These are phyloP conservation scores for Akanthomyces dipterigenus DNA, from an alignment of 2,329 filamentous ascomycete genomes.

Conservation along the genomic window DNA sequence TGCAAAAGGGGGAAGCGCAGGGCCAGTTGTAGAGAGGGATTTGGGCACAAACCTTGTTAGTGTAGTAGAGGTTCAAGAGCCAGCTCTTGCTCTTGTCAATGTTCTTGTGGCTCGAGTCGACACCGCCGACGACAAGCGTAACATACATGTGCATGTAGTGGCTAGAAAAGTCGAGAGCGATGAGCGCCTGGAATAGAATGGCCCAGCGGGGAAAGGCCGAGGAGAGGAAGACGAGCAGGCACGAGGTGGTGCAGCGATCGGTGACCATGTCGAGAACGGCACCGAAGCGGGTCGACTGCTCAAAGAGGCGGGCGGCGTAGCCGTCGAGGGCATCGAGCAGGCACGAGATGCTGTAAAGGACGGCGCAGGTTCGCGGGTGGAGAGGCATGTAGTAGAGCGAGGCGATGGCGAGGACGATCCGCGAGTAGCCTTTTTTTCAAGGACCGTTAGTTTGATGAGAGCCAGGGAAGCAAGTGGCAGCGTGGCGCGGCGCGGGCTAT, in stretches of 20 bases:
- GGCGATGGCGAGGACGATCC: conserved; percentile 75
- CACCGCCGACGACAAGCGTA: conserved; percentile 79
- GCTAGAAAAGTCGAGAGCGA: conserved; percentile 86
- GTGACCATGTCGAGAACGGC: conserved; percentile 99
- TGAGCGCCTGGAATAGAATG: conserved; percentile 88
- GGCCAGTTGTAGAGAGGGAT: not conserved
- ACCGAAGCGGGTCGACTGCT: conserved; percentile 92
- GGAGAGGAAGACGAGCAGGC: conserved; percentile 87
- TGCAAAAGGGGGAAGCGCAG: not conserved
- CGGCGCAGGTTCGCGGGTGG: conserved; percentile 89
- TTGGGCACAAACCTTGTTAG: conserved; percentile 68
- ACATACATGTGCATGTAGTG: conserved; percentile 99
- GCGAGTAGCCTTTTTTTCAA: conserved; percentile 51
- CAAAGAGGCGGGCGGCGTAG: conserved; percentile 70
- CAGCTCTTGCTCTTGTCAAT: conserved; percentile 82
- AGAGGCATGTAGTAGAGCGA: conserved; percentile 99
- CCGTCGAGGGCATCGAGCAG: conserved; percentile 93
- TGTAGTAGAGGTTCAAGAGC: conserved; percentile 93
- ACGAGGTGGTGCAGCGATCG: conserved; percentile 93
- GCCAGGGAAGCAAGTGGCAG: not conserved
- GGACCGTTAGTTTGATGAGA: not conserved
- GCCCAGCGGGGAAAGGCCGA: conserved; percentile 93
- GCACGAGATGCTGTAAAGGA: conserved; percentile 89
- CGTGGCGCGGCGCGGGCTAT: not conserved
- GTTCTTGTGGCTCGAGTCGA: conserved; percentile 82